phyloP scores from a whole-genome alignment of 176 grass and related monocot genomes.

The Rhipidocladum racemiflorum region DNA sequence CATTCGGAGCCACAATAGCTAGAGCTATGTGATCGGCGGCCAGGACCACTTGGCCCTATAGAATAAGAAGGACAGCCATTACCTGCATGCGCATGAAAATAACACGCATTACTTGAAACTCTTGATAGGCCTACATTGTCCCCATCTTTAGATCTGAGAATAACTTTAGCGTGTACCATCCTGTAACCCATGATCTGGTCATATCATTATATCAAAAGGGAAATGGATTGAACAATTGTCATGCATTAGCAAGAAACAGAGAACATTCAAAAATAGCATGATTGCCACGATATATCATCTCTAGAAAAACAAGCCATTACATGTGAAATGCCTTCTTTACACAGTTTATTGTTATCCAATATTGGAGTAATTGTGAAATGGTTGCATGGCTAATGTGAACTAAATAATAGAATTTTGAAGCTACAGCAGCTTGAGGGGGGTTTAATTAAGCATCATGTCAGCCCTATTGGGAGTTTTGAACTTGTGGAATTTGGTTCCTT shows the following conservation, averaged over 20 bases:
- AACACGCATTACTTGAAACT: slow-evolving; percentile 22
- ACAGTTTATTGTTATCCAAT: neutral
- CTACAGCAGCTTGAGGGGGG: neutral
- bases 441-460: neutral
- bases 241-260: neutral
- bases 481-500: neutral
- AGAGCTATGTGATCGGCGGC: neutral
- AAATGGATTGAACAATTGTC: neutral
- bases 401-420: neutral
- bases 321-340: neutral
- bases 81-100: slow-evolving; percentile 22
- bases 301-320: neutral
- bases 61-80: slow-evolving; percentile 43
- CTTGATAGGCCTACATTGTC: slow-evolving; percentile 22
- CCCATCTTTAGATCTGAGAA: slow-evolving; percentile 16
- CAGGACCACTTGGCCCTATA: slow-evolving; percentile 9
- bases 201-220: neutral
- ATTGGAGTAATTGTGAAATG: neutral
- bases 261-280: neutral
- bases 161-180: slow-evolving; percentile 16
- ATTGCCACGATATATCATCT: neutral
- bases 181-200: slow-evolving; percentile 37
- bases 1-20: neutral
- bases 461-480: neutral
- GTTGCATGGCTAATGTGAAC: neutral